Conservation (phyloP, 495 filamentous ascomycete species). For the Neurospora hispaniola region DNA sequence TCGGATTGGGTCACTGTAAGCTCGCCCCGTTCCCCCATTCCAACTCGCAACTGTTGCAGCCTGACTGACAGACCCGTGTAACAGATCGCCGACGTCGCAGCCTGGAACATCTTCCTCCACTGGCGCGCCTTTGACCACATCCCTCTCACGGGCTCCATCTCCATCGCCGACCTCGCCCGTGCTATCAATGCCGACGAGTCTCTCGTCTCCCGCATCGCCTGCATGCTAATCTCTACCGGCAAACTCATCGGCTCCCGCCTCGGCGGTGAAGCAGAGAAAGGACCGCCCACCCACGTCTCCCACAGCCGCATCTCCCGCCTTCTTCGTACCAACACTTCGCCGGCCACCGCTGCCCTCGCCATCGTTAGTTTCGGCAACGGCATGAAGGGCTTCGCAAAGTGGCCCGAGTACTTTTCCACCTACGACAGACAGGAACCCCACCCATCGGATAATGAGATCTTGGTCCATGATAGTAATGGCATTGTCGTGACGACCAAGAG, state of each 20-base stretch:
- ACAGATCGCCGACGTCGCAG: conserved; percentile 14
- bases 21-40: background rate
- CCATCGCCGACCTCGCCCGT: conserved; percentile 15
- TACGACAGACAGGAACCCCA: conserved; percentile 16
- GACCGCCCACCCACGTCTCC: conserved; percentile 4
- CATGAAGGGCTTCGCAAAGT: conserved; percentile 14
- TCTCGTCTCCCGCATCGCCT: conserved; percentile 15
- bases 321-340: background rate
- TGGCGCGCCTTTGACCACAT: conserved; percentile 26
- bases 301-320: conserved; percentile 19
- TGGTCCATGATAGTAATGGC: background rate
- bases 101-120: conserved; percentile 19
- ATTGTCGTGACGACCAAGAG: background rate
- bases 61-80: background rate
- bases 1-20: conserved; percentile 17
- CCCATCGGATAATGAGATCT: background rate
- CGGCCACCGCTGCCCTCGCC: conserved; percentile 7
- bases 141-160: conserved; percentile 18
- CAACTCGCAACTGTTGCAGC: too few relatives aligned
- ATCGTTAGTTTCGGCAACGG: conserved; percentile 18
- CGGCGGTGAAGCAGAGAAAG: background rate
- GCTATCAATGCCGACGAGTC: conserved; percentile 15
- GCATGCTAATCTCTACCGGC: conserved; percentile 11
- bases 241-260: conserved; percentile 5
- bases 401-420: conserved; percentile 18